Base-by-base conservation (phyloP, 2,329 filamentous ascomycete species). In the Grosmannia penicillata region DNA sequence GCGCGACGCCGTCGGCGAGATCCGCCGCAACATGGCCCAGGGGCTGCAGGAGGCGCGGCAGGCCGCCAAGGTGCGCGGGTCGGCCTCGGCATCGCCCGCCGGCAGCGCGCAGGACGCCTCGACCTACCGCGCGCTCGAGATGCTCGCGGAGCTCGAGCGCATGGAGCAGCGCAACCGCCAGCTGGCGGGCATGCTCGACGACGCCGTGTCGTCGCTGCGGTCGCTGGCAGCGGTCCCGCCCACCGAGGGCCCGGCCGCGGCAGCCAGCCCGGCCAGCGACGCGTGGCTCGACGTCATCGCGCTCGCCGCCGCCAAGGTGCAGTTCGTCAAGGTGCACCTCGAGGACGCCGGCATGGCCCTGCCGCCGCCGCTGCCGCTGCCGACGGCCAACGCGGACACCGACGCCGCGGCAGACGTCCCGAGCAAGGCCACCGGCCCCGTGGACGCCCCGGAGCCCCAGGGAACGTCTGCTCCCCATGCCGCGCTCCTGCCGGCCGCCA, bases 1-100 rank as follows among this genome's bases (percentile, higher is more conserved):
- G 7, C 72, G 83, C n/a, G 82, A 83, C 47, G 82, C 83, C 15
- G 71, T 91, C 51, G 78, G 77, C 8, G 84, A 93, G 56, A 79
- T 89, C 36, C 72, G 73, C 43, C 80, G 81, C 49, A 86, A 85
- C 47, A 73, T 87, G 47, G 72, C 79, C 48, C 74, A 80, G 49
- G 70, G 69, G 23, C 64, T 80, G 24, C 78, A 82, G 45, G 70
- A 73, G 40, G 62, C 65, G 3, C 61, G 67, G 24, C 63, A 59
- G 23, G 54, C 59, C 13, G 58, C 61, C 18, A 58, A 57, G 36
- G 53, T 57, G 7, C 51, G 10, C 2, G 31, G 26, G 17, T 7
- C 29, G 14, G 19, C 15, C n/a, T n/a, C 29, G 30, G 27, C 4
- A 24, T 22, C 10, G 41, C 30, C 14, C 19, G 14, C 9, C 26